Conservation (phyloP, 345 rosid species). For the Euphorbia lathyris region DNA sequence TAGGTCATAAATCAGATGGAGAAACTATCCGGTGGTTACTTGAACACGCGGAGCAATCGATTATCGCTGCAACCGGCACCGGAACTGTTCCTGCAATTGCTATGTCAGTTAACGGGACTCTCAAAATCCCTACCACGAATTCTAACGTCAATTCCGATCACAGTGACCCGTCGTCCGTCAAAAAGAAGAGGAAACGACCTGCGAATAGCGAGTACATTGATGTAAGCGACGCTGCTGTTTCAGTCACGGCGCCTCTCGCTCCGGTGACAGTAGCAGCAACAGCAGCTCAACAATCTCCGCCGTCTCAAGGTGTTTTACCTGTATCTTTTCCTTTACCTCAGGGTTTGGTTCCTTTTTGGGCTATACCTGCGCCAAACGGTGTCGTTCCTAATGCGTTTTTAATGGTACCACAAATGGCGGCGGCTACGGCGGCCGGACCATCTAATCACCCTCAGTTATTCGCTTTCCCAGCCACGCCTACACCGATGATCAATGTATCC, state of each 20-base stretch:
- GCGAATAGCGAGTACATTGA: constrained; percentile 75
- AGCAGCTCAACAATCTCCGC: not conserved
- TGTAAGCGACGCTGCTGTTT: constrained; percentile 41
- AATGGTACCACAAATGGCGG: constrained; percentile 49
- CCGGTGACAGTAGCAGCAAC: constrained; percentile 31
- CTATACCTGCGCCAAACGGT: constrained; percentile 58
- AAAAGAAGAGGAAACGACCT: constrained; percentile 70
- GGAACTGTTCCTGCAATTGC: constrained; percentile 95
- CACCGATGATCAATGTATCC: constrained; percentile 45
- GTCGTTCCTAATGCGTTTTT: constrained; percentile 60
- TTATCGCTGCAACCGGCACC: constrained; percentile 84
- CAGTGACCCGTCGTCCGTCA: constrained; percentile 35
- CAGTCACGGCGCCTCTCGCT: constrained; percentile 50
- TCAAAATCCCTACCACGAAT: constrained; percentile 70
- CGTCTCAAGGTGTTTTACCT: too few species aligned
- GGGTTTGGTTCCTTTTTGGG: constrained; percentile 84
- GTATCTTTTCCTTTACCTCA: constrained; percentile 27
- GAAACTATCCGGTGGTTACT: constrained; percentile 88
- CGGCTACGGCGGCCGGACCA: constrained; percentile 27
- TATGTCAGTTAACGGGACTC: constrained; percentile 81
- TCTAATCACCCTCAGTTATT: constrained; percentile 52
- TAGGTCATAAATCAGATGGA: constrained; percentile 88
- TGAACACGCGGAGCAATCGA: constrained; percentile 84
- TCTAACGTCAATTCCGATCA: constrained; percentile 37
- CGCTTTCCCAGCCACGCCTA: constrained; percentile 52